phyloP scores from a whole-genome alignment of 345 rosid species.

The Syzygium aqueum region DNA sequence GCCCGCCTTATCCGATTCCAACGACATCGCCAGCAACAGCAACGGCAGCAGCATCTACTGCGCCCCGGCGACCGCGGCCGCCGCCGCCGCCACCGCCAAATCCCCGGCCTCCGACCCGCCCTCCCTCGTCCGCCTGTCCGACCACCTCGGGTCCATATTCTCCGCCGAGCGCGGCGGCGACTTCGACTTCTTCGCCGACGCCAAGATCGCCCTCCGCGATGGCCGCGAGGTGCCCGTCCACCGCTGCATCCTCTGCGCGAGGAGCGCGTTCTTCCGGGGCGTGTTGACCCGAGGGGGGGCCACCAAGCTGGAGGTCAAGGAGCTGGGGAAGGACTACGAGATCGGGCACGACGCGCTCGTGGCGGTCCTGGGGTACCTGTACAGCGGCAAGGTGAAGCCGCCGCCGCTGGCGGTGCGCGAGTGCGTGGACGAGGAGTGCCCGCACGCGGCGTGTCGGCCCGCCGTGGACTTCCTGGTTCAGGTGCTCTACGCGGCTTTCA shows the following conservation, averaged over 20 bases:
- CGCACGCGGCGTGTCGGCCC: conserved; percentile 68
- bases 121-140: conserved; percentile 47
- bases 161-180: conserved; percentile 42
- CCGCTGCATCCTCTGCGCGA: conserved; percentile 67
- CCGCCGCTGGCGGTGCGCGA: conserved; percentile 32
- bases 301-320: conserved; percentile 42
- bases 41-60: conserved; percentile 50
- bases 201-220: conserved; percentile 35
- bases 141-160: conserved; percentile 41
- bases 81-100: neutral
- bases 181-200: conserved; percentile 52
- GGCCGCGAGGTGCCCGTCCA: conserved; percentile 57
- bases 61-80: neutral
- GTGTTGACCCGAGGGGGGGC: conserved; percentile 23
- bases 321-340: conserved; percentile 45
- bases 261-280: conserved; percentile 49
- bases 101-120: neutral
- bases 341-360: conserved; percentile 46
- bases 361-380: conserved; percentile 52
- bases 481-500: conserved; percentile 62
- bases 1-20: conserved; percentile 54
- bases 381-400: conserved; percentile 56
- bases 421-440: conserved; percentile 64
- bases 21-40: conserved; percentile 50
- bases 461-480: conserved; percentile 56